These are phyloP conservation scores for Hamigera avellanea DNA, from an alignment of 495 filamentous ascomycete genomes.

Conservation along the genomic window DNA sequence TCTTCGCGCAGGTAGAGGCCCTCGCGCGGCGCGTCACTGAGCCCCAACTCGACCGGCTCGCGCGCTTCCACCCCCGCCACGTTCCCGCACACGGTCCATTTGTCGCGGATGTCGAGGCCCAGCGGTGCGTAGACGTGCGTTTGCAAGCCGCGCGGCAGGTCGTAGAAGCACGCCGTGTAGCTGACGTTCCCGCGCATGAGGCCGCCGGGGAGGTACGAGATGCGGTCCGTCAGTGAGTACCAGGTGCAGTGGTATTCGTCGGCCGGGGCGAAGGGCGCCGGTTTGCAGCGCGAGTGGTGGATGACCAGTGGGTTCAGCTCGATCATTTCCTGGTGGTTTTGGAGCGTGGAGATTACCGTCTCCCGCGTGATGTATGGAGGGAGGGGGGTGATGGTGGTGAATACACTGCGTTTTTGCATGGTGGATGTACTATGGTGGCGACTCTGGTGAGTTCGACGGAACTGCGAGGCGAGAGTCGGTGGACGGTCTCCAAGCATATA, in stretches of 20 bases:
- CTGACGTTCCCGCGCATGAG: constrained; percentile 51
- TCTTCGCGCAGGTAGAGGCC: constrained; percentile 71
- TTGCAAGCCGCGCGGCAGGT: constrained; percentile 54
- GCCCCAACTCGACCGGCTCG: constrained; percentile 44
- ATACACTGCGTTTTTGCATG: constrained; percentile 25
- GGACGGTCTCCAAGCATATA: too few species aligned
- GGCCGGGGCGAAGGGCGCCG: constrained; percentile 46
- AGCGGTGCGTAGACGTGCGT: constrained; percentile 66
- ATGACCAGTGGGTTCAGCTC: constrained; percentile 71
- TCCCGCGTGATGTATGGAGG: constrained; percentile 53
- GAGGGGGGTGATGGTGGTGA: constrained; percentile 62
- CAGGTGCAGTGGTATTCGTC: constrained; percentile 61
- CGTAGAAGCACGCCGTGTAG: constrained; percentile 66
- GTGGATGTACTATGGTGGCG: too few species aligned
- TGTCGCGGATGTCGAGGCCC: constrained; percentile 55
- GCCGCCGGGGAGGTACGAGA: constrained; percentile 60
- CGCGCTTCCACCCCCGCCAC: constrained; percentile 52
- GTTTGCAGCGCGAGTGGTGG: constrained; percentile 48
- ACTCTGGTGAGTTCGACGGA: too few species aligned
- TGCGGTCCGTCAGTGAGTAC: constrained; percentile 54
- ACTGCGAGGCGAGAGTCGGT: too few species aligned
- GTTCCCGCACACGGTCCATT: constrained; percentile 49
- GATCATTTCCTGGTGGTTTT: constrained; percentile 67
- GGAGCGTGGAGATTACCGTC: constrained; percentile 55
- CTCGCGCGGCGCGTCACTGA: constrained; percentile 31